Evolutionary conservation across 192 early-diverging fungal species (phyloP).

Genomic region (Thamnidium elegans): DNA sequence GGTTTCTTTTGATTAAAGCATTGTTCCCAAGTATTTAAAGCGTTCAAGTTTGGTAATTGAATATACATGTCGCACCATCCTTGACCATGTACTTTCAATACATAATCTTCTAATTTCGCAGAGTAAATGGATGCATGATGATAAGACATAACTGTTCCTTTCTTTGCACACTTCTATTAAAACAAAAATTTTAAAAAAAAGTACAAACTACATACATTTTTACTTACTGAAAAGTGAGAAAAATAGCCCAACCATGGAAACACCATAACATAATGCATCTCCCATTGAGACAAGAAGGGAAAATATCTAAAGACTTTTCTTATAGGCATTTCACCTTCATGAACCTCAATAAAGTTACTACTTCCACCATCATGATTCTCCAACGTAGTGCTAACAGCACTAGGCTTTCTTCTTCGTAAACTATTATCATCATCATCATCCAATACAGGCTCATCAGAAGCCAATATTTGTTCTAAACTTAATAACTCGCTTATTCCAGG

Average conservation of each 20-base stretch:
- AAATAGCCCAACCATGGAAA: slow-evolving; percentile 46
- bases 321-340: slow-evolving; percentile 46
- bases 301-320: slow-evolving; percentile 43
- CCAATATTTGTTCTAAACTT: slow-evolving; percentile 26
- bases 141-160: slow-evolving; percentile 29
- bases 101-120: slow-evolving; percentile 23
- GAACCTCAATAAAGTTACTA: slow-evolving; percentile 34
- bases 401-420: slow-evolving; percentile 1
- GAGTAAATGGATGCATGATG: slow-evolving; percentile 25
- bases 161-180: slow-evolving; percentile 23
- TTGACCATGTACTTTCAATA: slow-evolving; percentile 29
- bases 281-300: slow-evolving; percentile 46
- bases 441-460: slow-evolving; percentile 19
- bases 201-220: neutral
- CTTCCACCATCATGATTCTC: slow-evolving; percentile 15
- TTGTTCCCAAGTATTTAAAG: slow-evolving; percentile 24
- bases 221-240: slow-evolving; percentile 40
- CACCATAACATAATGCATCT: slow-evolving; percentile 46
- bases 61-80: slow-evolving; percentile 33
- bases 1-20: slow-evolving; percentile 28
- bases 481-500: slow-evolving; percentile 20
- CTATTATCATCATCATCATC: neutral
- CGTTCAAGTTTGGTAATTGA: slow-evolving; percentile 25
- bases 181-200: neutral
- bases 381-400: slow-evolving; percentile 20